These are phyloP conservation scores for Xylariaceae sp. DNA, from an alignment of 2,329 filamentous ascomycete genomes.

Conservation along the genomic window DNA sequence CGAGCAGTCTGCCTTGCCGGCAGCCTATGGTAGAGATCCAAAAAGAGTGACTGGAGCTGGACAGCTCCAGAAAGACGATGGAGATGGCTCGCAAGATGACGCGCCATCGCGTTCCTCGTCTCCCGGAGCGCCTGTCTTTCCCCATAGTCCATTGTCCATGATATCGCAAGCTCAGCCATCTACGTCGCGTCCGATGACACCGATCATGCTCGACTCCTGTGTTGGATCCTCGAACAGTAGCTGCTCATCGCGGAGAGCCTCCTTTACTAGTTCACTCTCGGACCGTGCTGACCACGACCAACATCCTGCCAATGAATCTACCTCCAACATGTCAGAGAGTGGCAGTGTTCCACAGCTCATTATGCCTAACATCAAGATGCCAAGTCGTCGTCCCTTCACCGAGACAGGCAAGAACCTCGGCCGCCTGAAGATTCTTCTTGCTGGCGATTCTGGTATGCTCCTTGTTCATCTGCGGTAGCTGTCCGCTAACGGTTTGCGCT, in stretches of 20 bases:
- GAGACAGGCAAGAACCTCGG: slow-evolving; percentile 78
- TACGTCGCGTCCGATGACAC: slow-evolving; percentile 43
- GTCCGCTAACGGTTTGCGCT: slow-evolving; percentile 21
- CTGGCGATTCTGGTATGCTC: slow-evolving; percentile 65
- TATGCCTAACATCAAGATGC: slow-evolving; percentile 94
- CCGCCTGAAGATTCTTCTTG: slow-evolving; percentile 81
- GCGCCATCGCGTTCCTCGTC: slow-evolving; percentile 27
- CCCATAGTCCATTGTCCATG: slow-evolving; percentile 32
- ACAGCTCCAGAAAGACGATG: slow-evolving; percentile 23
- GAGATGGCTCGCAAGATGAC: slow-evolving; percentile 19
- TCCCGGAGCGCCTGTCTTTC: slow-evolving; percentile 30
- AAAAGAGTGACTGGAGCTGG: slow-evolving; percentile 26
- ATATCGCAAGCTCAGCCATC: slow-evolving; percentile 29
- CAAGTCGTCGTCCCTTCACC: slow-evolving; percentile 82
- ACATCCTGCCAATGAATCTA: slow-evolving; percentile 42
- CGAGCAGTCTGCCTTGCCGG: slow-evolving; percentile 29
- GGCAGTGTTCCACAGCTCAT: slow-evolving; percentile 71
- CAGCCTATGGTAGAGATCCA: slow-evolving; percentile 30
- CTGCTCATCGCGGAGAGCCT: slow-evolving; percentile 45
- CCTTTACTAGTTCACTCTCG: slow-evolving; percentile 44
- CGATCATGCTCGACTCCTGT: slow-evolving; percentile 39
- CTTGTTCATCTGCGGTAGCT: slow-evolving; percentile 6
- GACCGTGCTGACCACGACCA: slow-evolving; percentile 43
- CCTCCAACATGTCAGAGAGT: slow-evolving; percentile 42
- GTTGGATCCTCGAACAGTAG: slow-evolving; percentile 43